Conservation (phyloP, 2,329 filamentous ascomycete species). For the Xylariaceae sp. region DNA sequence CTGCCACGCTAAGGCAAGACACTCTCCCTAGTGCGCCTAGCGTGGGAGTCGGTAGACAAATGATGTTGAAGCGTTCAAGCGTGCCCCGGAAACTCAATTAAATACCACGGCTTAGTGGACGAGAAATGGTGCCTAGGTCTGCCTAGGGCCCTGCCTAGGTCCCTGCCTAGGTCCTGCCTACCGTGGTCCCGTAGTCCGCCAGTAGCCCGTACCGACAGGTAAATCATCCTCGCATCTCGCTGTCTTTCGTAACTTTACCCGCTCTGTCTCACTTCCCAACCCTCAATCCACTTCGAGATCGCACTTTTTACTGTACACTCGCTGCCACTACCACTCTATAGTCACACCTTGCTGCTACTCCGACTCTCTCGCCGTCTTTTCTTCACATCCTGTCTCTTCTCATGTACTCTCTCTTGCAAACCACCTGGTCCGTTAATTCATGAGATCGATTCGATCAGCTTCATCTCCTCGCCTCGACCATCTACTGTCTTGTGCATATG, state of each 20-base stretch:
- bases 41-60: background rate
- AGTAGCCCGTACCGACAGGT: background rate
- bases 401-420: background rate
- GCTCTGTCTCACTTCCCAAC: slow-evolving; percentile 19
- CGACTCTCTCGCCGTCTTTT: background rate
- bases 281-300: background rate
- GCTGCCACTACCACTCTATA: background rate
- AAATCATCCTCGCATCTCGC: slow-evolving; percentile 14
- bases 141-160: too few relatives aligned
- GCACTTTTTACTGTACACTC: background rate
- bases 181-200: background rate
- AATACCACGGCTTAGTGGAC: background rate
- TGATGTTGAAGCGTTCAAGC: background rate
- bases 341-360: background rate
- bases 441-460: background rate
- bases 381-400: background rate
- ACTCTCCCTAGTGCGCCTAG: background rate
- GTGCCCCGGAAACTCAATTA: background rate
- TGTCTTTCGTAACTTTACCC: slow-evolving; percentile 11
- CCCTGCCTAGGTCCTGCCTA: too few relatives aligned
- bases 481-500: slow-evolving; percentile 12
- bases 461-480: background rate
- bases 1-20: background rate
- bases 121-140: too few relatives aligned
- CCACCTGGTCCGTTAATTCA: background rate